Conservation (phyloP, 2,329 filamentous ascomycete species). For the Colletotrichum higginsianum region DNA sequence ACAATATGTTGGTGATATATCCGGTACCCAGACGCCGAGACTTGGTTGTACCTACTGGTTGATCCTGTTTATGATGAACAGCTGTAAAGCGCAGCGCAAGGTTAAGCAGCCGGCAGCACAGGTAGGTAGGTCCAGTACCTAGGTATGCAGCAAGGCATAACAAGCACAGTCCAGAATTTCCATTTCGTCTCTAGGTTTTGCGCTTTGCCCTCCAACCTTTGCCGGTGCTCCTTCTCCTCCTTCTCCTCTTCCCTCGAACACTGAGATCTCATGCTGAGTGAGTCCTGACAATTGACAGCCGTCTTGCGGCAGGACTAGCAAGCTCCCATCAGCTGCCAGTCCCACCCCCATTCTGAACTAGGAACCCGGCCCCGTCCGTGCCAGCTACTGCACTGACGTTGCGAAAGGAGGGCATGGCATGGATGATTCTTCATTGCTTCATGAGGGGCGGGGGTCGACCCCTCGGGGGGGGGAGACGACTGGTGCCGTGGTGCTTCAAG, state of each 20-base stretch:
- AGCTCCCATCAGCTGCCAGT: slow-evolving; percentile 17
- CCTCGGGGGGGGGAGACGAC: no score
- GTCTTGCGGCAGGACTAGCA: not conserved
- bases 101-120: not conserved
- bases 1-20: no score
- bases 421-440: slow-evolving; percentile 22
- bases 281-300: not conserved
- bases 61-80: not conserved
- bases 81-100: not conserved
- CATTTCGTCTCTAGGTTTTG: not conserved
- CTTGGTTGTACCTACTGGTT: not conserved
- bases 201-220: not conserved
- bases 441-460: no score
- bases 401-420: slow-evolving; percentile 8
- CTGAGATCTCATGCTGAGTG: no score
- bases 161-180: not conserved
- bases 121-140: no score
- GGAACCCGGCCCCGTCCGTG: slow-evolving; percentile 21
- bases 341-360: not conserved
- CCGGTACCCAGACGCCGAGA: not conserved
- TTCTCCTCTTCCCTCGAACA: no score
- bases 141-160: not conserved
- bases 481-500: slow-evolving; percentile 1
- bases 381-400: slow-evolving; percentile 33
- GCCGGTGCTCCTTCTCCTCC: not conserved